Base-by-base conservation (phyloP, 805 yeast species). In the Schizosaccharomyces pombe region DNA sequence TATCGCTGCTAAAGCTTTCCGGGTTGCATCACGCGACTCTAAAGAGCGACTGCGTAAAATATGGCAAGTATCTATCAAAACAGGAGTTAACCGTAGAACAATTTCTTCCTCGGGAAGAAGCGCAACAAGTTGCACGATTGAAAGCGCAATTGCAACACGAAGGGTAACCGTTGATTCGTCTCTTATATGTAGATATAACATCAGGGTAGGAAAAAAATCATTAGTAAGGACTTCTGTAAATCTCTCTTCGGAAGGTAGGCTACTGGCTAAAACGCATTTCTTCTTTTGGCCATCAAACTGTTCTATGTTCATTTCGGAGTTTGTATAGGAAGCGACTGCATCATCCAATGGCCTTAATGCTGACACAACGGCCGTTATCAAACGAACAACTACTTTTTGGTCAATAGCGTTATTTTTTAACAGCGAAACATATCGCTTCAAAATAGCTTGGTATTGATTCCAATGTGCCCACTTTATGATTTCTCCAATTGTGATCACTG, bases 51-150 rank as follows among this genome's bases (percentile, higher is more conserved):
- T 77, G 59, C 95, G 74, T 64, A 91, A 71, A 31, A 85, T 81
- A 64, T 89, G 96, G 64, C 95, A 86, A n/a, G 86, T 73, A 58
- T 79, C 77, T 0, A 95, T 83, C 58, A 91, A 70, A 11, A 82
- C 74, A 26, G 93, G 91, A 0, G 97, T 94, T 26, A 91, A 71
- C 53, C 78, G 76, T 3, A 71, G 62, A 19, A 73, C 74, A 29
- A 83, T 68, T 26, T 70, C 69, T 1, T 76, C 79, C 9, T 72
- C 70, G 0, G 81, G 69, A 47, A 89, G 70, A 53, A 85, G 77
- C 60, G 77, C 69, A 28, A 83, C 66, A 56, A 83, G 73, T 55
- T 79, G 75, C 3, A 83, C 78, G 52, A 86, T 68, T 0, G 94
- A 89, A 62, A 85, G 87, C 1, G 93, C 79, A 53, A 91, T 64